phyloP scores from a whole-genome alignment of 2,329 filamentous ascomycete species.

The Neurospora crassa region DNA sequence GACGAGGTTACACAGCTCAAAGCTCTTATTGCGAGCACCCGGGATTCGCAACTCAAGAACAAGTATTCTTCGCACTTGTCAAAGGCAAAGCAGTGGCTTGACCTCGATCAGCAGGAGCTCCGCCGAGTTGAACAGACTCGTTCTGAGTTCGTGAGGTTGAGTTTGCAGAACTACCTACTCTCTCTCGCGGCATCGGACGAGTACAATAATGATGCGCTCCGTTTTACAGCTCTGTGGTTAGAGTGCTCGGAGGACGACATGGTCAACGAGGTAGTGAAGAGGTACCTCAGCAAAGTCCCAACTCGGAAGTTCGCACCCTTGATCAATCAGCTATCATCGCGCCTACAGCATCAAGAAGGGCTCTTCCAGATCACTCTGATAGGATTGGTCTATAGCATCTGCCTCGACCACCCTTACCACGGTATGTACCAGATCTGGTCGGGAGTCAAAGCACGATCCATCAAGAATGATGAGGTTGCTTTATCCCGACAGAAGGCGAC shows the following conservation, averaged over 20 bases:
- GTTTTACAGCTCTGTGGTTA: slow-evolving; percentile 91
- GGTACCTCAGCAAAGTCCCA: slow-evolving; percentile 63
- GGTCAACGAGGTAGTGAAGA: slow-evolving; percentile 68
- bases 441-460: slow-evolving; percentile 58
- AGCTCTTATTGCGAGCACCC: slow-evolving; percentile 41
- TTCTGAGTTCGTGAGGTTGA: slow-evolving; percentile 75
- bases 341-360: slow-evolving; percentile 60
- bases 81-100: slow-evolving; percentile 79
- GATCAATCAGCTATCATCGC: slow-evolving; percentile 95
- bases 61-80: slow-evolving; percentile 51
- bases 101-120: slow-evolving; percentile 83
- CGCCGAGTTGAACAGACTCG: slow-evolving; percentile 67
- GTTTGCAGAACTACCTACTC: slow-evolving; percentile 86
- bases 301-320: slow-evolving; percentile 86
- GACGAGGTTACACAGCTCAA: slow-evolving; percentile 71
- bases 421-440: slow-evolving; percentile 97
- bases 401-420: slow-evolving; percentile 87
- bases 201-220: slow-evolving; percentile 79
- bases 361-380: slow-evolving; percentile 70
- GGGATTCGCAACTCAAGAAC: slow-evolving; percentile 42
- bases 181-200: slow-evolving; percentile 77
- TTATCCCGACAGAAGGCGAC: slow-evolving; percentile 67
- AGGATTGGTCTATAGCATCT: slow-evolving; percentile 71
- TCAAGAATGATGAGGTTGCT: slow-evolving; percentile 64
- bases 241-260: slow-evolving; percentile 68